Percentiles rank a stretch among this genome's conserved stretches.
Evolutionary conservation across 768 basidiomycete species (phyloP).

Genomic region (Collybiopsis luxurians): DNA sequence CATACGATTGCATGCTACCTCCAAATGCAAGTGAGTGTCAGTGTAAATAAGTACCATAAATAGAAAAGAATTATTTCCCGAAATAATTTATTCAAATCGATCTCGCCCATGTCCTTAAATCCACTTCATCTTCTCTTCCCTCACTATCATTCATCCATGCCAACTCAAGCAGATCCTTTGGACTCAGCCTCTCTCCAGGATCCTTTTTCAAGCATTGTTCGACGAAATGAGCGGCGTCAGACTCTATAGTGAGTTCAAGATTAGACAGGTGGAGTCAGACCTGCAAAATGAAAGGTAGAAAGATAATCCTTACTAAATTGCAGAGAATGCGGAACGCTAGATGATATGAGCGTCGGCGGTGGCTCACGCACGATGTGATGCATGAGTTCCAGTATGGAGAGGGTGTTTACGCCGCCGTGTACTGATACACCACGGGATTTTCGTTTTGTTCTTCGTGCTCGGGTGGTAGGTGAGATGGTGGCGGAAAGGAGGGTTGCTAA

Average conservation of each 20-base stretch:
- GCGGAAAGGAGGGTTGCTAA: background rate
- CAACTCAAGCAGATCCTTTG: background rate
- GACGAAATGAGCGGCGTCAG: background rate
- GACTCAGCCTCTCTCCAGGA: background rate
- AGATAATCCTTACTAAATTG: background rate
- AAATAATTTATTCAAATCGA: background rate
- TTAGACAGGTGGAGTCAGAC: background rate
- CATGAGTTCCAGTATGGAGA: constrained; percentile 94
- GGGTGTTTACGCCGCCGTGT: constrained; percentile 94
- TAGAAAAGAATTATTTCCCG: no score
- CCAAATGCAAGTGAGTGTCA: no score
- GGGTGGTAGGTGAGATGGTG: constrained; percentile 18
- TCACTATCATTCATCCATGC: constrained; percentile 3
- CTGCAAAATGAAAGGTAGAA: no score
- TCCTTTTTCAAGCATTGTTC: background rate
- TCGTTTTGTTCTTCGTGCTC: constrained; percentile 59
- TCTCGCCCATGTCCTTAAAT: background rate
- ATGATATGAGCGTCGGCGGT: constrained; percentile 52
- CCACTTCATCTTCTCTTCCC: background rate
- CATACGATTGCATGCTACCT: no score
- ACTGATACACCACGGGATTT: constrained; percentile 91
- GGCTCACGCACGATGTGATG: constrained; percentile 99
- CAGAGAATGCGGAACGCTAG: background rate
- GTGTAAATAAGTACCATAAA: no score
- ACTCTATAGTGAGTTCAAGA: background rate